Base-by-base conservation (phyloP, 2,329 filamentous ascomycete species). In the Aspergillus phoenicis region DNA sequence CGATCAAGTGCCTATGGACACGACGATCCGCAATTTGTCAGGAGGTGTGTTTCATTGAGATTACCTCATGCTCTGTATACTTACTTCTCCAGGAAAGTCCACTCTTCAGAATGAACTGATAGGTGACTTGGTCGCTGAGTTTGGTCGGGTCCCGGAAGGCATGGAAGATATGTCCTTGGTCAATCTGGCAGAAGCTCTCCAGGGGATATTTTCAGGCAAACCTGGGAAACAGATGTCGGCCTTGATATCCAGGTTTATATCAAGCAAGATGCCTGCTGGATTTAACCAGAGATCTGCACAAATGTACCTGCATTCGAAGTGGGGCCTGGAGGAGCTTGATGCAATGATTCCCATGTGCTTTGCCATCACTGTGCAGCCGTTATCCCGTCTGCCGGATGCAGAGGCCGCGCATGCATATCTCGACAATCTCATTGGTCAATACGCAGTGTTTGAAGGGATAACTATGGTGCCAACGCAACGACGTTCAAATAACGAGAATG, bases 31-130 rank as follows among this genome's bases (percentile, higher is more conserved):
- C 48, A 66, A 70, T 24, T 67, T 79, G 11, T 71, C 58, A 24
- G 61, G 59, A 41, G 66, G 66, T 66, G 58, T 38, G 61, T 7
- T 24, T 17, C 17, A 11, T 26, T 17, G 5, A 8, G 0, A 22
- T 6, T 11, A 8, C 3, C 17, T n/a, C n/a, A 57, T 33, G 36
- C 17, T 41, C 10, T 15, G n/a, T 30, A 8, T 28, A 54, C 48
- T 60, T 58, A 57, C 61, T 57, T 33, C 8, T 24, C 6, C 52
- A 73, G 75, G 77, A 4, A 73, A 75, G 56, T 82, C 80, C 1
- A 80, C 79, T 1, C 67, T 82, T 2, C 75, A 81, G 58, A 82
- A 81, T 58, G 79, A 82, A 60, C 71, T 81, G 56, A 72, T 77
- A 10, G 80, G 79, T 2, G 78, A 81, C 62, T 71, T 81, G 22